A percentile compares a stretch with the other conserved stretches of the same genome.
Evolutionary conservation across 164 flowering plant genomes (phyloP).

Genomic region (Liquidambar formosana): DNA sequence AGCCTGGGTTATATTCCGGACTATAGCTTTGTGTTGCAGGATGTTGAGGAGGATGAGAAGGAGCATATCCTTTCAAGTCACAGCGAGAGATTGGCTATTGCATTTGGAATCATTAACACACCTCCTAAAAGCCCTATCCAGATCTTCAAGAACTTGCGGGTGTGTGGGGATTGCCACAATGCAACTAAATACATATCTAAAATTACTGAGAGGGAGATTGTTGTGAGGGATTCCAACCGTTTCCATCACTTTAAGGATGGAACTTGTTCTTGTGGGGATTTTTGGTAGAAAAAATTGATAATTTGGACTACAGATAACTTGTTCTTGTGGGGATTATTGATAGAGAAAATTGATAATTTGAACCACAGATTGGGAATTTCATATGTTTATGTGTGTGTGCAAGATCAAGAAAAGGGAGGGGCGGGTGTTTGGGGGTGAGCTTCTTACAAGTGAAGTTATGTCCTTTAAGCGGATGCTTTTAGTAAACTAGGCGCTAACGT

Average conservation of each 20-base stretch:
- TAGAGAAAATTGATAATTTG: slow-evolving; percentile 13
- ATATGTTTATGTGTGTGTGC: too few species aligned
- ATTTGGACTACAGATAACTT: slow-evolving; percentile 3
- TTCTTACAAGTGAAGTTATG: too few species aligned
- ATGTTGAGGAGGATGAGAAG: slow-evolving; percentile 77
- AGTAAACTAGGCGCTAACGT: too few species aligned
- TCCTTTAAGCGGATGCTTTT: too few species aligned
- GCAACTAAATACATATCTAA: slow-evolving; percentile 52
- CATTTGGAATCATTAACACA: slow-evolving; percentile 55
- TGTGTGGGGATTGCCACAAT: slow-evolving; percentile 68
- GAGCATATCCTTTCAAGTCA: slow-evolving; percentile 57
- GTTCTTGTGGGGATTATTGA: slow-evolving; percentile 66
- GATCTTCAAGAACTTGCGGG: slow-evolving; percentile 64
- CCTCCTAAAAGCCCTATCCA: slow-evolving; percentile 45
- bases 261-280: slow-evolving; percentile 57
- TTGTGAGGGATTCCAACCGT: slow-evolving; percentile 63
- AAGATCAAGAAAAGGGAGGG: too few species aligned
- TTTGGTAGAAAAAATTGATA: slow-evolving; percentile 34
- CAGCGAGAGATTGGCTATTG: slow-evolving; percentile 71
- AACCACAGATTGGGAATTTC: too few species aligned
- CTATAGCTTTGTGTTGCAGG: slow-evolving; percentile 66
- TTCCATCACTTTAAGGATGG: slow-evolving; percentile 64
- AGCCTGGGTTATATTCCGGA: slow-evolving; percentile 66
- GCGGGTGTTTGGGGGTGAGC: too few species aligned
- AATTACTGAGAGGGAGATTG: slow-evolving; percentile 50